Base-by-base conservation (phyloP, 306 rosid species). In the Gleditsia sinensis region DNA sequence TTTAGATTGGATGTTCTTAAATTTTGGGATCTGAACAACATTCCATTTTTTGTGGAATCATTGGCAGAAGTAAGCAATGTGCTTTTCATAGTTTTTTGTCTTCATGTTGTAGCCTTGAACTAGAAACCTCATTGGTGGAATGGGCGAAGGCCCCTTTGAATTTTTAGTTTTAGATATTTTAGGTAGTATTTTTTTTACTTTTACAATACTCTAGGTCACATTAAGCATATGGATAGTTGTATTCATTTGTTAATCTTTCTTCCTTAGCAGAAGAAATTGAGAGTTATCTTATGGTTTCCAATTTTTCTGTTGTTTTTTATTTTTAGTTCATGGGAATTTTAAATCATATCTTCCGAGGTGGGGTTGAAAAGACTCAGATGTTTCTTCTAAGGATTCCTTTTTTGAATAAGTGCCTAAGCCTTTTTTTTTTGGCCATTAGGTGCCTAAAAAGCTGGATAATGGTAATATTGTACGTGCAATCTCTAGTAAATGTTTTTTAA, bases 21-120 rank as follows among this genome's bases (percentile, higher is more conserved):
- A 3, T 65, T 42, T 23, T 65, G 37, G 21, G 75, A 72, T 80
- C 72, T 39, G 16, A 48, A 11, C 32, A 62, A 54, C 25, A 49
- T 40, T 54, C 51, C 58, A 12, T 51, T 10, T 75, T 45, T 48
- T 27, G 0, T 56, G 51, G 16, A 72, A 30, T 58, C 25, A 1
- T 25, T 40, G 60, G 5, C 40, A 11, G 46, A 45, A 65, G 28
- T 45, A 9, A 24, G 36, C 9, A n/a, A 42, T 68, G 4, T 49
- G n/a, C 43, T 67, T 73, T 21, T 4, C 17, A 11, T 51, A 53
- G 71, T 54, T 78, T 56, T 1, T 6, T 49, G 55, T 49, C 55
- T 54, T 76, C 43, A 3, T 43, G 58, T 27, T 19, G 12, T 37
- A 4, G 43, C 7, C 43, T 37, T 2, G 9, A 37, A 37, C 12